These are phyloP conservation scores for Salpingoeca rosetta DNA, from an alignment of 78 protist genomes.

Conservation along the genomic window DNA sequence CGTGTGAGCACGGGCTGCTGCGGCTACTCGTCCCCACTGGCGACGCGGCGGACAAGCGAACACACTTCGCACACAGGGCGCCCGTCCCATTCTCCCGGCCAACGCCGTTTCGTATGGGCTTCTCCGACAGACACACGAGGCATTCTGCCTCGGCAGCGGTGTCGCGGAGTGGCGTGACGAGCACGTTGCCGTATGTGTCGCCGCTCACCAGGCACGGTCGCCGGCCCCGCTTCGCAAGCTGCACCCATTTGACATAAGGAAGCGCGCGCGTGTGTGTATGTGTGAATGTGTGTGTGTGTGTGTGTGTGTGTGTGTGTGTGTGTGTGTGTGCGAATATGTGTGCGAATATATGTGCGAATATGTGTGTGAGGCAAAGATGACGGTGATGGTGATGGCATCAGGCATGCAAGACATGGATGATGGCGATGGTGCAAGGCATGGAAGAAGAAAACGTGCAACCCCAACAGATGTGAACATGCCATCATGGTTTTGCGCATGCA, in stretches of 20 bases:
- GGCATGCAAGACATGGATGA: too few species aligned
- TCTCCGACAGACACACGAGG: neutral
- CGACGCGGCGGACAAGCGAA: neutral
- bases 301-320: neutral
- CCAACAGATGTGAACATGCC: too few species aligned
- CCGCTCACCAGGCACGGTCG: neutral
- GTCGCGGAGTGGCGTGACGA: too few species aligned
- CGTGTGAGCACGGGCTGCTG: neutral
- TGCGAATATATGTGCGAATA: neutral
- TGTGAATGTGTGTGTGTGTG: neutral
- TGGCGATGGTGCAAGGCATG: too few species aligned
- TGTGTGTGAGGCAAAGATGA: neutral
- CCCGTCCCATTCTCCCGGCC: neutral
- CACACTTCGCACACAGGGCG: neutral
- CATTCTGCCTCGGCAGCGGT: neutral
- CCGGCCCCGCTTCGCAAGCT: neutral
- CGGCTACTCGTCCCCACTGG: too few species aligned
- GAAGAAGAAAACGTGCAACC: too few species aligned
- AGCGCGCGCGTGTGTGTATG: neutral
- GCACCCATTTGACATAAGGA: neutral
- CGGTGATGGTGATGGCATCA: too few species aligned
- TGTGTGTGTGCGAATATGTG: neutral
- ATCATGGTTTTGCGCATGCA: too few species aligned
- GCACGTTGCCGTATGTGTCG: neutral
- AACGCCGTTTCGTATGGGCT: neutral